A percentile compares a stretch with the other conserved stretches of the same genome.
phyloP scores from a whole-genome alignment of 1,284 basidiomycete genomes.

The Sphagnurus paluster region DNA sequence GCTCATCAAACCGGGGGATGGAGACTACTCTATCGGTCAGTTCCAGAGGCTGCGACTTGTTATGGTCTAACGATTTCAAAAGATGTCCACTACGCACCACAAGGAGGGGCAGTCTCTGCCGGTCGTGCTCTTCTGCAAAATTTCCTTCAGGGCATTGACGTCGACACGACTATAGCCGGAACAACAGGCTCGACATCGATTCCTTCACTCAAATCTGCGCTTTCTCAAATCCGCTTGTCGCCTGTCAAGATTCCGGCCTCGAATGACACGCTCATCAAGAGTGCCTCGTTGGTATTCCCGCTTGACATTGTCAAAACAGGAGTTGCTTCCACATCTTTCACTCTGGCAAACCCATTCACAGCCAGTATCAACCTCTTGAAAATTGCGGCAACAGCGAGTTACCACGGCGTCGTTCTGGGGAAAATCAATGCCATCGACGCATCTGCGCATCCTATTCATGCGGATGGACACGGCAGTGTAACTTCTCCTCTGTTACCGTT shows the following conservation, averaged over 20 bases:
- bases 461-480: conserved; percentile 59
- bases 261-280: conserved; percentile 62
- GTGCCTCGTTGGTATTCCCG: conserved; percentile 57
- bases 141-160: conserved; percentile 67
- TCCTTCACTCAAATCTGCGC: conserved; percentile 62
- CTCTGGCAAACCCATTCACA: conserved; percentile 73
- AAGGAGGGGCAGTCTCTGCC: conserved; percentile 52
- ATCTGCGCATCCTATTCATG: conserved; percentile 58
- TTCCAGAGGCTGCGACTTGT: neutral
- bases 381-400: conserved; percentile 59
- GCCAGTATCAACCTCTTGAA: conserved; percentile 69
- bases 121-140: conserved; percentile 68
- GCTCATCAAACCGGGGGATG: conserved; percentile 55
- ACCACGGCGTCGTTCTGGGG: conserved; percentile 54
- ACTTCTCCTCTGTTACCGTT: conserved; percentile 64
- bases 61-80: conserved; percentile 12
- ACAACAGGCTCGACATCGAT: conserved; percentile 61
- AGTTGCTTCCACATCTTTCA: conserved; percentile 55
- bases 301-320: conserved; percentile 59
- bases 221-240: conserved; percentile 62
- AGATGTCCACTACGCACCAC: conserved; percentile 68
- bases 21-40: conserved; percentile 53
- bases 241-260: conserved; percentile 70
- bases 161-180: conserved; percentile 60
- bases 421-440: conserved; percentile 56